Evolutionary conservation across 192 early-diverging fungal species (phyloP).

Genomic region (Coemansia sp.): DNA sequence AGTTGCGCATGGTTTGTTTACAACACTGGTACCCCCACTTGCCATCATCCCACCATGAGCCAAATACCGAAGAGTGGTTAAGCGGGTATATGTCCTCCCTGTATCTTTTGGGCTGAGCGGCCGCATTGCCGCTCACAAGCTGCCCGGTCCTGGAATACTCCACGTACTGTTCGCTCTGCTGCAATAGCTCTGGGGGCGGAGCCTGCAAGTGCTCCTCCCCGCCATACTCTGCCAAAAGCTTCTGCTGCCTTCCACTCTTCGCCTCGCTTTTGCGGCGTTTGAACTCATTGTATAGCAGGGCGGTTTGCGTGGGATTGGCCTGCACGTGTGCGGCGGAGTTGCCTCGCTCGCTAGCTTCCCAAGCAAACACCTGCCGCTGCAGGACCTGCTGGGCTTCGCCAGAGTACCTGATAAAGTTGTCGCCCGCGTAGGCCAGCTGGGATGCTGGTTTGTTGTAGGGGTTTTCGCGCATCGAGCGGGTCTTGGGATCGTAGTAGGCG

Average conservation of each 20-base stretch:
- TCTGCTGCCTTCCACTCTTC: constrained; percentile 67
- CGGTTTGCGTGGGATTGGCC: constrained; percentile 94
- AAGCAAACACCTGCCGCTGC: constrained; percentile 87
- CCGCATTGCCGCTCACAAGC: constrained; percentile 79
- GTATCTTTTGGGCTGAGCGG: constrained; percentile 73
- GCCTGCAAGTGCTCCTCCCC: constrained; percentile 91
- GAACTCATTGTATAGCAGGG: constrained; percentile 85
- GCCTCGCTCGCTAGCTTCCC: constrained; percentile 84
- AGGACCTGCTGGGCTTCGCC: constrained; percentile 81
- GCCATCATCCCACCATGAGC: constrained; percentile 92
- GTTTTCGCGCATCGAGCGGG: constrained; percentile 98
- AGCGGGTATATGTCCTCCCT: constrained; percentile 83
- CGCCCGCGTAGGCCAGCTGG: constrained; percentile 64
- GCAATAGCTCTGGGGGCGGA: constrained; percentile 87
- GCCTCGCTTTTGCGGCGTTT: constrained; percentile 77
- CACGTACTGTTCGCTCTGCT: constrained; percentile 91
- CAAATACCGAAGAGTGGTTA: constrained; percentile 91
- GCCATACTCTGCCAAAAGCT: constrained; percentile 86
- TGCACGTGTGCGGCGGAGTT: constrained; percentile 79
- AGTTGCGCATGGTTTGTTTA: constrained; percentile 69
- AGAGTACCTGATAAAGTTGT: constrained; percentile 91
- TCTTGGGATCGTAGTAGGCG: constrained; percentile 98
- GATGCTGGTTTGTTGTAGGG: constrained; percentile 69
- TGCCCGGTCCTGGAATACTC: constrained; percentile 93
- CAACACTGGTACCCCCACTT: constrained; percentile 98